These are phyloP conservation scores for Cadophora luteo-olivacea DNA, from an alignment of 2,329 filamentous ascomycete species.

Conservation along the genomic window DNA sequence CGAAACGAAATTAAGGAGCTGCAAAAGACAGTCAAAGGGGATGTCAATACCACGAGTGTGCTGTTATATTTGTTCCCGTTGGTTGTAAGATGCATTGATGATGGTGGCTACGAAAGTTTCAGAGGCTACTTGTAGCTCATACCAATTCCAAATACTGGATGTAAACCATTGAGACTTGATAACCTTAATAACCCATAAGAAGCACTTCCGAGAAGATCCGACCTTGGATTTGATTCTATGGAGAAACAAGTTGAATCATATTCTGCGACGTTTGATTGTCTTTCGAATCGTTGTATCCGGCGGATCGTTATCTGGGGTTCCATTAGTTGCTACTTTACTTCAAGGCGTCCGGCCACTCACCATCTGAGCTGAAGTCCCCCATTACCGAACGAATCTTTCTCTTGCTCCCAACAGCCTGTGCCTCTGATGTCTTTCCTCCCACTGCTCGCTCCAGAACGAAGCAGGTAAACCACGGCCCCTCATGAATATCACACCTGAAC, in stretches of 20 bases:
- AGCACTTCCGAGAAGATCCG: background rate
- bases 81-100: background rate
- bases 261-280: background rate
- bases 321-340: background rate
- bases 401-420: background rate
- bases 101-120: background rate
- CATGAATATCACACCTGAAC: conserved; percentile 23
- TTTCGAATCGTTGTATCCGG: background rate
- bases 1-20: background rate
- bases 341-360: background rate
- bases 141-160: too few species aligned
- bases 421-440: background rate
- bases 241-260: background rate
- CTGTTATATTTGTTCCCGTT: background rate
- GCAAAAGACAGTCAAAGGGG: background rate
- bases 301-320: background rate
- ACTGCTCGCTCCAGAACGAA: conserved; percentile 1
- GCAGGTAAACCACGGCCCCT: conserved; percentile 12
- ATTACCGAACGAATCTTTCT: background rate
- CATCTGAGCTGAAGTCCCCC: background rate
- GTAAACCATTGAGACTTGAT: background rate
- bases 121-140: background rate
- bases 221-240: background rate
- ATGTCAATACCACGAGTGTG: background rate
- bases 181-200: background rate